Conservation (phyloP, 495 filamentous ascomycete genomes). For the Amniculicola lignicola region DNA sequence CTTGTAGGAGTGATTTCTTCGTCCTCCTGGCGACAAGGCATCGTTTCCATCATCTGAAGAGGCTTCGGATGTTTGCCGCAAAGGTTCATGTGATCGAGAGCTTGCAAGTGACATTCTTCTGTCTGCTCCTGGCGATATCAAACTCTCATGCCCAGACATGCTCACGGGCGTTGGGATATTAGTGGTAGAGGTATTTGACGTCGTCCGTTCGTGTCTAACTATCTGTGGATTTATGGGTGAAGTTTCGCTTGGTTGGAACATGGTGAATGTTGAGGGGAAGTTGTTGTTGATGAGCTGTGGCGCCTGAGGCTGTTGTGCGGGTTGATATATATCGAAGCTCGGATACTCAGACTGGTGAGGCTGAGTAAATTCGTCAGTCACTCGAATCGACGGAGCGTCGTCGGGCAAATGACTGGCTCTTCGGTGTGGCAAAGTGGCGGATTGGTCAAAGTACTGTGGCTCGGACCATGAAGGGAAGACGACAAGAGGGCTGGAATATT, state of each 20-base stretch:
- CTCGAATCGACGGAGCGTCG: slow-evolving; percentile 9
- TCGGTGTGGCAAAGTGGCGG: slow-evolving; percentile 29
- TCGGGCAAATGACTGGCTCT: slow-evolving; percentile 26
- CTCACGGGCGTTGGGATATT: slow-evolving; percentile 27
- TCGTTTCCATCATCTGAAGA: slow-evolving; percentile 27
- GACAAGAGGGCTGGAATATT: slow-evolving; percentile 2
- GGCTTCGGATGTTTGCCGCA: slow-evolving; percentile 16
- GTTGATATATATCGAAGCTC: slow-evolving; percentile 13
- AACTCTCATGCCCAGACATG: slow-evolving; percentile 17
- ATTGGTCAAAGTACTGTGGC: too few species aligned
- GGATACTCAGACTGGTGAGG: slow-evolving; percentile 13
- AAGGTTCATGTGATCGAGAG: not conserved
- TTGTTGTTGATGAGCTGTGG: slow-evolving; percentile 14
- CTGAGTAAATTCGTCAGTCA: slow-evolving; percentile 25
- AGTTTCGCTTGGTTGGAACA: not conserved
- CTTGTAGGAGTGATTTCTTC: slow-evolving; percentile 32
- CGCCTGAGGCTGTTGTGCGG: slow-evolving; percentile 27
- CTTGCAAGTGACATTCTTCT: slow-evolving; percentile 16
- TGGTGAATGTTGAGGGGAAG: not conserved
- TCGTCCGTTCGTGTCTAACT: slow-evolving; percentile 18
- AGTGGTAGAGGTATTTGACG: slow-evolving; percentile 15
- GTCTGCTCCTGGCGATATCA: slow-evolving; percentile 10
- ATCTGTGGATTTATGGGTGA: slow-evolving; percentile 13
- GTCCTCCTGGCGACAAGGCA: slow-evolving; percentile 16
- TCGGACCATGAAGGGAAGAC: too few species aligned